Evolutionary conservation across 2,329 filamentous ascomycete genomes (phyloP), one percentile per base, ranked within the genome.

Genomic region (Cercospora sp.): DNA sequence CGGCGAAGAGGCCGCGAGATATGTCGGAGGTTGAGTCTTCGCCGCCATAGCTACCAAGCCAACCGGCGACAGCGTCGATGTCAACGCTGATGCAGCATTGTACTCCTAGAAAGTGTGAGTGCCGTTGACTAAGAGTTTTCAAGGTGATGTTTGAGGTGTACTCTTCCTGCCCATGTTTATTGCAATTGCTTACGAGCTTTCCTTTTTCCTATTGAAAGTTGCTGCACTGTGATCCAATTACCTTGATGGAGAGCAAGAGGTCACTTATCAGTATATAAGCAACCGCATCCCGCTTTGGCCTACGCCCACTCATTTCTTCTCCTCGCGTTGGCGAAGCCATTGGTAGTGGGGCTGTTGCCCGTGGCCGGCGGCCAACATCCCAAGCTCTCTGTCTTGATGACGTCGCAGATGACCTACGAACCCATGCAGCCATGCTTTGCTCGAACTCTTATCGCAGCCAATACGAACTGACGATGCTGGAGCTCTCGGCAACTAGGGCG

Each of bases 1-100:
- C 90, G 1, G 91, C 90, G 72, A 88, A 93, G 32, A 91, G 79
- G 67, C 75, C 75, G 30, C 66, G 64, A 75, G 87, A 90, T 70
- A 93, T 92, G 73, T 93, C 90, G 74, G 85, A 90, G 1, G 86
- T 88, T 7, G 86, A 89, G 75, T 93, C 90, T 77, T 92, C 86
- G 43, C 91, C 90, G 16, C 89, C 89, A 74, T 93, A 93, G 0
- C 87, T 90, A 0, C 90, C 90, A 0, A 93, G 82, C 91, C 90
- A 93, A 8, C 90, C 90, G 1, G 90, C 87, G 1, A 92, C 89
- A n/a, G 90, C 90, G 71, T 93, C 90, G 28, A 93, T 89, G 69
- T 93, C 90, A 26, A 92, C 88, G 2, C 74, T 77, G 65, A 78
- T 78, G 68, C 77, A 78, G 69, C 73, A 75, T 71, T 76, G 76